Evolutionary conservation across 2,329 filamentous ascomycete genomes (phyloP).

Genomic region (Paracamarosporium sp.): DNA sequence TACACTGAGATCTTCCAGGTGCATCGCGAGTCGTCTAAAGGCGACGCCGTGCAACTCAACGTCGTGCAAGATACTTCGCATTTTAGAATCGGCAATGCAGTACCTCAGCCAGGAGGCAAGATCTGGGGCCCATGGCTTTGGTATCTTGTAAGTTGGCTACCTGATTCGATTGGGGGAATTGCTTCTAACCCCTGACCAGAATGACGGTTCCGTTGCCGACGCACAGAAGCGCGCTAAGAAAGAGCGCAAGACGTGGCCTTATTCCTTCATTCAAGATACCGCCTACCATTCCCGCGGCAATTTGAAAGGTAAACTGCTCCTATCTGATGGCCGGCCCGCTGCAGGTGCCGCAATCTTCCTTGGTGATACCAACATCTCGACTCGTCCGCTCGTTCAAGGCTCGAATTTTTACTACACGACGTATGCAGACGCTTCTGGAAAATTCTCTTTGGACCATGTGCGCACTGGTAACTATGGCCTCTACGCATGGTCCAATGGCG

Average conservation of each 20-base stretch:
- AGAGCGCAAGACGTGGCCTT: constrained; percentile 52
- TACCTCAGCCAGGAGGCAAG: constrained; percentile 33
- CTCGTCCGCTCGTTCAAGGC: constrained; percentile 53
- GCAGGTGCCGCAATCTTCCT: constrained; percentile 55
- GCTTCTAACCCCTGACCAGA: constrained; percentile 30
- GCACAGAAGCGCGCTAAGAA: constrained; percentile 41
- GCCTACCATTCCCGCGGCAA: constrained; percentile 54
- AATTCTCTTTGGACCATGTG: constrained; percentile 51
- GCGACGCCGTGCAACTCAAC: constrained; percentile 57
- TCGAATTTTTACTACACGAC: constrained; percentile 54
- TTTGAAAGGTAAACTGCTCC: constrained; percentile 48
- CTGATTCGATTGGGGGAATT: background rate
- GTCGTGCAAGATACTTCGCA: constrained; percentile 56
- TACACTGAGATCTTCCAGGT: too few species aligned
- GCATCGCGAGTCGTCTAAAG: constrained; percentile 55
- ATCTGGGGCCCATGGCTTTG: constrained; percentile 35
- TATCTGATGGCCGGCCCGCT: constrained; percentile 55
- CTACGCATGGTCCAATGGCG: constrained; percentile 56
- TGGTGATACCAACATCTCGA: constrained; percentile 51
- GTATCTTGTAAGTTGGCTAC: constrained; percentile 23
- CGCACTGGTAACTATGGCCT: constrained; percentile 51
- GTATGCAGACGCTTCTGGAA: constrained; percentile 48
- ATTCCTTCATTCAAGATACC: constrained; percentile 51
- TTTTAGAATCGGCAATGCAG: constrained; percentile 21
- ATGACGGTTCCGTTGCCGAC: constrained; percentile 53